Conservation (phyloP, 2,329 filamentous ascomycete species). For the Verticillium tricorpus region DNA sequence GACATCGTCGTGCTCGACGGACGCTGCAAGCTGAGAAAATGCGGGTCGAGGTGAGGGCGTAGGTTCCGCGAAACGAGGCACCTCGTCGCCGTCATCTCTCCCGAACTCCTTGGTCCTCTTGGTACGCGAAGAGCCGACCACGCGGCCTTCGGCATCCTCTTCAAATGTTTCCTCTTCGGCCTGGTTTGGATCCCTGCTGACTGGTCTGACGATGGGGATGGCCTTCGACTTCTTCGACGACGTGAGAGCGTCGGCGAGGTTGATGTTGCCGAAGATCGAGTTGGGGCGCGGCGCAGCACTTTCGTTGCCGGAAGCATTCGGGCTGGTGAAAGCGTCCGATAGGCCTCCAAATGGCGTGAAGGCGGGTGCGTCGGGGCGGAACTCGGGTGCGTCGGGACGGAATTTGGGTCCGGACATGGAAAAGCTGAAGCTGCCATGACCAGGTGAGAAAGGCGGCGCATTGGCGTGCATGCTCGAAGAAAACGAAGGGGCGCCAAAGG, state of each 20-base stretch:
- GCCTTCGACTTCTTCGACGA: constrained; percentile 73
- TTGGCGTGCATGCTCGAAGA: constrained; percentile 43
- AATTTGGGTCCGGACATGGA: constrained; percentile 63
- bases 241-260: constrained; percentile 57
- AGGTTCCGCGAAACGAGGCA: constrained; percentile 68
- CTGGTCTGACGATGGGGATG: constrained; percentile 71
- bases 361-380: constrained; percentile 70
- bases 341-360: constrained; percentile 62
- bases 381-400: constrained; percentile 68
- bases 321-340: constrained; percentile 42
- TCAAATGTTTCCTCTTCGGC: constrained; percentile 25
- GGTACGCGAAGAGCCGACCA: constrained; percentile 57
- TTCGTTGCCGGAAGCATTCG: constrained; percentile 38
- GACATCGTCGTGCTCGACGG: constrained; percentile 4
- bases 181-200: constrained; percentile 36
- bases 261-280: constrained; percentile 65
- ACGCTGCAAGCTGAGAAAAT: constrained; percentile 5
- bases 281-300: constrained; percentile 32
- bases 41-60: constrained; percentile 20
- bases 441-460: constrained; percentile 68
- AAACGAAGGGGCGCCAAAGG: constrained; percentile 34
- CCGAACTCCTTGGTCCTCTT: constrained; percentile 68
- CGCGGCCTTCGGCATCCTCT: constrained; percentile 56
- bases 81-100: constrained; percentile 63
- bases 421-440: constrained; percentile 62